Conservation (phyloP, 1,284 basidiomycete genomes). For the Pulveroboletus sp. region DNA sequence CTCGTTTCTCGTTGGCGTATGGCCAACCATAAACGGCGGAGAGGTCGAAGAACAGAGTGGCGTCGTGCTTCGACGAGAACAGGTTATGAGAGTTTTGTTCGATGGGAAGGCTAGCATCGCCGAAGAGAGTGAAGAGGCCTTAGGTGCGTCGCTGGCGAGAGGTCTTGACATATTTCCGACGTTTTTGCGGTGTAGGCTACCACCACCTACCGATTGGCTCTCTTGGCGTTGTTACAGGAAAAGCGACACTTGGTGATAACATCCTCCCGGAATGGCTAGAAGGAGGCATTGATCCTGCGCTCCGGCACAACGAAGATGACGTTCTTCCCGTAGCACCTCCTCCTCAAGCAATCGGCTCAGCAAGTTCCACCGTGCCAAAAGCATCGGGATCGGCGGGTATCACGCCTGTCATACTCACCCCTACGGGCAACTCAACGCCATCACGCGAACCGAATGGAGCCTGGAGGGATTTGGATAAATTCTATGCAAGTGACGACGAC, state of each 20-base stretch:
- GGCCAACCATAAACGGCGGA: constrained; percentile 33
- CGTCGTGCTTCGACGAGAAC: constrained; percentile 77
- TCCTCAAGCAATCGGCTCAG: constrained; percentile 40
- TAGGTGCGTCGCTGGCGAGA: constrained; percentile 18
- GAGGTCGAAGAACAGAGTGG: constrained; percentile 47
- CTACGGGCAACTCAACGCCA: constrained; percentile 43
- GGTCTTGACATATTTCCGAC: background rate
- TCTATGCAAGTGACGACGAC: constrained; percentile 49
- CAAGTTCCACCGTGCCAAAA: constrained; percentile 17
- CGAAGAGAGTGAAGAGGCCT: constrained; percentile 34
- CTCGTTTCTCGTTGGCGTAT: constrained; percentile 53
- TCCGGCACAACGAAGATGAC: constrained; percentile 59
- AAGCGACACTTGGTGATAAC: constrained; percentile 40
- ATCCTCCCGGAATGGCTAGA: constrained; percentile 61
- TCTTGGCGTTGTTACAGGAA: constrained; percentile 52
- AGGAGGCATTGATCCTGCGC: constrained; percentile 50
- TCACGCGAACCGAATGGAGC: constrained; percentile 39
- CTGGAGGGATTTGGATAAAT: constrained; percentile 65
- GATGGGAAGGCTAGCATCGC: constrained; percentile 57
- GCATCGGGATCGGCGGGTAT: constrained; percentile 18
- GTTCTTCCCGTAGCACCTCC: constrained; percentile 32
- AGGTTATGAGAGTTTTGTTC: constrained; percentile 76
- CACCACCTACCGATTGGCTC: constrained; percentile 51
- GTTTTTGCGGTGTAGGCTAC: constrained; percentile 33
- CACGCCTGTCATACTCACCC: constrained; percentile 50